Conservation (phyloP, 805 yeast species). For the Priceomyces fermenticarens region DNA sequence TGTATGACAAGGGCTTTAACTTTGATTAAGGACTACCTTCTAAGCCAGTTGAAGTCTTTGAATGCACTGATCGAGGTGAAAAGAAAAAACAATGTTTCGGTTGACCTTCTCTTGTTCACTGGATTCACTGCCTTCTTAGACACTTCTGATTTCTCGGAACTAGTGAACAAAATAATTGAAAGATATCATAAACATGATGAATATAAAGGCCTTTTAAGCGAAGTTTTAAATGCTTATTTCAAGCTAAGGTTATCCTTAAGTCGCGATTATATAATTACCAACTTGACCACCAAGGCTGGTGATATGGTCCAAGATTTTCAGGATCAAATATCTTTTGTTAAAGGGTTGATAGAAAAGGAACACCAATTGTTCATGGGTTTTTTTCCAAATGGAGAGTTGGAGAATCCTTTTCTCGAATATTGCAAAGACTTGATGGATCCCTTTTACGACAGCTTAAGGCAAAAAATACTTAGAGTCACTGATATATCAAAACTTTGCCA, state of each 20-base stretch:
- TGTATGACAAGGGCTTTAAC: constrained; percentile 81
- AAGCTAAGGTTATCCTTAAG: constrained; percentile 52
- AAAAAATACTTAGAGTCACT: constrained; percentile 64
- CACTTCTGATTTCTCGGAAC: constrained; percentile 23
- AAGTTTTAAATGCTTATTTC: constrained; percentile 64
- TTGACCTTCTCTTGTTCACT: constrained; percentile 64
- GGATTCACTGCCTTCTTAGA: constrained; percentile 44
- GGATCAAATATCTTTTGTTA: constrained; percentile 56
- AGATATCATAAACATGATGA: constrained; percentile 44
- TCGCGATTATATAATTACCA: constrained; percentile 29
- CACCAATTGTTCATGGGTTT: constrained; percentile 52
- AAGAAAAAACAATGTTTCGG: constrained; percentile 30
- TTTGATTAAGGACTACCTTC: constrained; percentile 65
- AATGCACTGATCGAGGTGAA: constrained; percentile 15
- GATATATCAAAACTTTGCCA: constrained; percentile 72
- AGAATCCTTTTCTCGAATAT: constrained; percentile 50
- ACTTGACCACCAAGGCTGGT: constrained; percentile 17
- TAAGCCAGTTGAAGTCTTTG: constrained; percentile 36
- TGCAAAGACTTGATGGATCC: constrained; percentile 70
- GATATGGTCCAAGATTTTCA: constrained; percentile 61
- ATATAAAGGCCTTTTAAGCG: constrained; percentile 64
- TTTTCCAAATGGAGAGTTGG: constrained; percentile 29
- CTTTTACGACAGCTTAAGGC: constrained; percentile 66
- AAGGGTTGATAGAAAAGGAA: constrained; percentile 61
- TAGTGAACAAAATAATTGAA: constrained; percentile 32